Evolutionary conservation across 305 asterid genomes (phyloP), one percentile per base, ranked within the genome.

Genomic region (Solanum hybrid): DNA sequence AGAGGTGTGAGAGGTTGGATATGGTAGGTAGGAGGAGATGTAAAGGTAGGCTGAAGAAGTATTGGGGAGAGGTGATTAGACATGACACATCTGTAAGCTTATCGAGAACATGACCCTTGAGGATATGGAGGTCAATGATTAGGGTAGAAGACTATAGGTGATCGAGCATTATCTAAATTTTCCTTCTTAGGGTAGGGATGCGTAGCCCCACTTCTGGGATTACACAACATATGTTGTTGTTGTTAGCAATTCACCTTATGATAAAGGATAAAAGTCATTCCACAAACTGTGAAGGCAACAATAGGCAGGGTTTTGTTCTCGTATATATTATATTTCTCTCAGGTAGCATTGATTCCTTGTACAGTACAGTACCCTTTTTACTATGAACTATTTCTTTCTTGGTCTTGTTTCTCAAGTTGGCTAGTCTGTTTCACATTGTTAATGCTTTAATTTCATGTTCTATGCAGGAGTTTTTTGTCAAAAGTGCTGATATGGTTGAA

Each of bases 381-480:
- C 71, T 42, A 27, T 82, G 38, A 42, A 9, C 87, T 82, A 4
- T 42, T 40, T 81, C 27, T 42, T 29, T 82, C 38, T 45, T 82
- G 72, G 38, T 42, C 72, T 42, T 82, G 9, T 42, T 27, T 42
- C 38, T 15, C 27, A 82, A 42, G 38, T 9, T 10, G 38, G 36
- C 27, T 82, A 2, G 32, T 38, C 87, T 45, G 71, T 42, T 81
- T 27, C 26, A 29, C 71, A 81, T 84, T 51, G 42, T 31, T 82
- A 31, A 51, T 19, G 29, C 75, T 37, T 79, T 89, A 88, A 64
- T 81, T 88, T 90, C 34, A 86, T 92, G 82, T 85, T 79, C 56
- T 87, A 24, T 90, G 93, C 98, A 97, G 99, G 99, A 97, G 87
- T 97, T 91, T 93, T 94, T 96, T 91, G 98, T 96, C 79, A 97